A percentile compares a stretch with the other conserved stretches of the same genome.
Conservation (phyloP, 163 green algal genomes). For the Picocystis sp. region DNA sequence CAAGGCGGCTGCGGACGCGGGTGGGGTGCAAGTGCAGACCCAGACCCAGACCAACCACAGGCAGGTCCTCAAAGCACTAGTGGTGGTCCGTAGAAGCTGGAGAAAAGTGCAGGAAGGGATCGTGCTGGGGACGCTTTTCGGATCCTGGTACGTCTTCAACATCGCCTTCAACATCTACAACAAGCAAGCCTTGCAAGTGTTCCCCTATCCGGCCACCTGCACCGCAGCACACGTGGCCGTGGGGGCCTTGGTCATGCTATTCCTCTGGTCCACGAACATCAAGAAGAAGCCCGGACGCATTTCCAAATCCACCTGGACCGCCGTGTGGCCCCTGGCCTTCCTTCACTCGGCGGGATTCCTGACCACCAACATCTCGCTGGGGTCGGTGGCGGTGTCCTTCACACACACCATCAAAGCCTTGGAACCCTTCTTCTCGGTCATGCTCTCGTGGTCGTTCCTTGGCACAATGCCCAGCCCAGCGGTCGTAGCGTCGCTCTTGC, state of each 20-base stretch:
- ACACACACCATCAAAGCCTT: no score
- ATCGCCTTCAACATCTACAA: conserved; percentile 28
- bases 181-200: conserved; percentile 21
- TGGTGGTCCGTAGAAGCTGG: no score
- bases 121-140: no score
- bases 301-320: conserved; percentile 7
- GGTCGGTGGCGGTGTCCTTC: conserved; percentile 11
- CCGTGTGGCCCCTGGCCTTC: conserved; percentile 11
- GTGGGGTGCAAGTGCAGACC: no score
- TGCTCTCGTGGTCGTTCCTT: conserved; percentile 12
- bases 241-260: conserved; percentile 9
- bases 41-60: no score
- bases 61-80: no score
- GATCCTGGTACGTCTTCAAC: conserved; percentile 21
- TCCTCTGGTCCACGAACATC: conserved; percentile 11
- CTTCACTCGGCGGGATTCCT: conserved; percentile 15
- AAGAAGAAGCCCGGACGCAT: conserved; percentile 11
- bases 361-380: conserved; percentile 12
- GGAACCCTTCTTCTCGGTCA: conserved; percentile 19
- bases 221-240: conserved; percentile 20
- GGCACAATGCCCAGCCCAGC: conserved; percentile 3
- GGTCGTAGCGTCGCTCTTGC: conserved; percentile 28
- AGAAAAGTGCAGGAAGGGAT: no score
- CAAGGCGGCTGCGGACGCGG: no score
- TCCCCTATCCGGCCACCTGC: conserved; percentile 19